Evolutionary conservation across 1,284 basidiomycete species (phyloP).

Genomic region (Ceratobasidium sp.): DNA sequence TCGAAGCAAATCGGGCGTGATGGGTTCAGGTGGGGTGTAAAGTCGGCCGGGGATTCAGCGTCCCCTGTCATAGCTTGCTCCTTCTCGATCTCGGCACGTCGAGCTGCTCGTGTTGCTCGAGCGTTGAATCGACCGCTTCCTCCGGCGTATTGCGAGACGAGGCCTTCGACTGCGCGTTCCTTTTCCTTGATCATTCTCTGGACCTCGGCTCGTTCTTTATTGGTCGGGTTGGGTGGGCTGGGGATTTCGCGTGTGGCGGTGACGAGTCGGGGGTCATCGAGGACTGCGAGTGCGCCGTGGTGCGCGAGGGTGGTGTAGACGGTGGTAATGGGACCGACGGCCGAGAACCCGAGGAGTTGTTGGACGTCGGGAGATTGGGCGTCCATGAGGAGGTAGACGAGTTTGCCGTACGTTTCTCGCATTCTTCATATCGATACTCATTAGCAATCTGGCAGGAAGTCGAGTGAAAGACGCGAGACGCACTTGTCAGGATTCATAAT

Average conservation of each 20-base stretch:
- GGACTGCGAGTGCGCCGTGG: constrained; percentile 65
- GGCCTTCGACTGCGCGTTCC: constrained; percentile 77
- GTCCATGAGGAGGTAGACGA: constrained; percentile 77
- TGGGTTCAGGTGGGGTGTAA: constrained; percentile 18
- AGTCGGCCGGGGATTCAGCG: constrained; percentile 65
- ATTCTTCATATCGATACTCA: constrained; percentile 72
- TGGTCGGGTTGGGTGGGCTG: constrained; percentile 55
- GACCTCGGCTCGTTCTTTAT: constrained; percentile 70
- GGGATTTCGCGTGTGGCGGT: constrained; percentile 78
- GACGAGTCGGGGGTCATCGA: constrained; percentile 74
- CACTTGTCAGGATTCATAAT: constrained; percentile 57
- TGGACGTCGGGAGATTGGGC: constrained; percentile 78
- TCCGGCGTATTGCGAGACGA: constrained; percentile 67
- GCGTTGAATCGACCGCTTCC: not conserved
- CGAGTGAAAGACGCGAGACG: not conserved
- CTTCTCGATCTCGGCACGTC: not conserved
- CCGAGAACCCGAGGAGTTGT: constrained; percentile 75
- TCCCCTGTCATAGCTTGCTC: constrained; percentile 45
- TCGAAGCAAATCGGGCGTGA: constrained; percentile 47
- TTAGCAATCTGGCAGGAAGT: not conserved
- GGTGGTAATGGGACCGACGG: constrained; percentile 74
- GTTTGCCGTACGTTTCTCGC: constrained; percentile 84
- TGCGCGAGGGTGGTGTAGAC: constrained; percentile 71
- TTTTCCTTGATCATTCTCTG: constrained; percentile 82
- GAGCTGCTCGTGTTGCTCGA: not conserved